Percentiles rank a stretch among this genome's conserved stretches.
Conservation (phyloP, 352 stramenopile genomes). For the Phytopythium litorale region DNA sequence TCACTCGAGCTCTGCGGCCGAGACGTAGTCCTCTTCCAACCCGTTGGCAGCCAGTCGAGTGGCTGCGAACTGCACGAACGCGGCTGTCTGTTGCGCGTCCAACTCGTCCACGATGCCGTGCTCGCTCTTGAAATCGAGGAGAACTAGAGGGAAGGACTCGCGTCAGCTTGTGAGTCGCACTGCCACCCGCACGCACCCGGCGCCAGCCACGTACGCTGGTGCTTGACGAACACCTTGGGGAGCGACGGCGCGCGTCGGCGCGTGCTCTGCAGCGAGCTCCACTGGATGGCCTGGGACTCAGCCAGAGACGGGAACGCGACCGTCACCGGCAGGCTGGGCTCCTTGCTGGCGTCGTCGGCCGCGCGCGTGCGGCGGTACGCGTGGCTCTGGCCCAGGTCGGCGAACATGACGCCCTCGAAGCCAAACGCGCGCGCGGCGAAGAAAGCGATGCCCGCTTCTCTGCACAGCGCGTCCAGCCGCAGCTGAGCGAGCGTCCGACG, state of each 20-base stretch:
- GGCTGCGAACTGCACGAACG: conserved; percentile 61
- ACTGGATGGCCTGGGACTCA: conserved; percentile 39
- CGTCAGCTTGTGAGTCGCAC: not conserved
- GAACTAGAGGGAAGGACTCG: conserved; percentile 26
- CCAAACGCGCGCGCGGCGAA: conserved; percentile 76
- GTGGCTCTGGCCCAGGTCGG: conserved; percentile 61
- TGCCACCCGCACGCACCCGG: not conserved
- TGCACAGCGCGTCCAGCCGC: conserved; percentile 57
- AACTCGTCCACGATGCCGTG: conserved; percentile 13
- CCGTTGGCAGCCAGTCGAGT: conserved; percentile 48
- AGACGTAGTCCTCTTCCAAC: conserved; percentile 60
- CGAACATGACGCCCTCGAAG: conserved; percentile 75
- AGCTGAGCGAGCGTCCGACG: conserved; percentile 16
- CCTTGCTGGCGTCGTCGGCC: conserved; percentile 17
- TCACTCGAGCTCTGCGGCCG: conserved; percentile 43
- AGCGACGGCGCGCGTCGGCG: conserved; percentile 70
- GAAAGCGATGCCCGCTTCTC: conserved; percentile 53
- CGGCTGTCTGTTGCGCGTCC: conserved; percentile 15
- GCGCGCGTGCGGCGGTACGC: conserved; percentile 48
- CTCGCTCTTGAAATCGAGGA: conserved; percentile 49
- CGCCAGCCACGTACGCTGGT: conserved; percentile 47
- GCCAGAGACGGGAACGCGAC: conserved; percentile 59
- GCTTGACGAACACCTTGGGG: conserved; percentile 74
- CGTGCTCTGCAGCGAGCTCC: conserved; percentile 60
- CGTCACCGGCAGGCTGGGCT: conserved; percentile 28